These are phyloP conservation scores for Persicaria tinctoria DNA, from an alignment of 148 eudicot species.

Conservation along the genomic window DNA sequence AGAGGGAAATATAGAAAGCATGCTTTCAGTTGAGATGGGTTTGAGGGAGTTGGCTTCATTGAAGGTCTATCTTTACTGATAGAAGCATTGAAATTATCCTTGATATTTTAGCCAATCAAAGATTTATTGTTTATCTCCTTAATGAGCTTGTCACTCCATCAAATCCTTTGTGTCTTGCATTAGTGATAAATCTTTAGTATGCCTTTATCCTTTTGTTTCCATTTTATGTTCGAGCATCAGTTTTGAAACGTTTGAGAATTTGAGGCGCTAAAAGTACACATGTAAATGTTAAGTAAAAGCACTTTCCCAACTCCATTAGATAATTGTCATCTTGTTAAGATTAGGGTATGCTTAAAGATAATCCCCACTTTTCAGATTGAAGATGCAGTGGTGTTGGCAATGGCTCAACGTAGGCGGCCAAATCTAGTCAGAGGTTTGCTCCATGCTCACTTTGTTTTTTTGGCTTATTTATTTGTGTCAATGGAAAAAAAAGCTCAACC, in stretches of 20 bases:
- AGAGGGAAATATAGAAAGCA: slow-evolving; percentile 93
- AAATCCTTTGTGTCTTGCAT: not conserved
- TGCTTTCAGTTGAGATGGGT: slow-evolving; percentile 99
- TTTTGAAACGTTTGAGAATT: not conserved
- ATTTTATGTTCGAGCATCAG: not conserved
- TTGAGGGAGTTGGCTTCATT: slow-evolving; percentile 87
- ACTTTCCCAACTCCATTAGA: not conserved
- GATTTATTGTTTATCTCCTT: not conserved
- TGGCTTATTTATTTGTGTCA: not conserved
- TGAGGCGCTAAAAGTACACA: not conserved
- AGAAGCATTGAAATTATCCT: not conserved
- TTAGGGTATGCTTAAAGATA: not conserved
- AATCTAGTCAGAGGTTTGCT: slow-evolving; percentile 62
- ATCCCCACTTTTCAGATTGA: slow-evolving; percentile 52
- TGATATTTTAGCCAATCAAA: not conserved
- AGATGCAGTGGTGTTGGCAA: slow-evolving; percentile 82
- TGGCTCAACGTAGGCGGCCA: slow-evolving; percentile 71
- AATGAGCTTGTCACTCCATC: not conserved
- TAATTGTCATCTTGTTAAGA: not conserved
- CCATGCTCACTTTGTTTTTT: not conserved
- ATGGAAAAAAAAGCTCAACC: not conserved
- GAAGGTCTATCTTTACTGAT: slow-evolving; percentile 41
- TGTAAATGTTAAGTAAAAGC: not conserved
- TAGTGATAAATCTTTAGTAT: not conserved
- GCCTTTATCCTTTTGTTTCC: not conserved